phyloP scores from a whole-genome alignment of 176 grass and related monocot species.

The Eremochloa ophiuroides region DNA sequence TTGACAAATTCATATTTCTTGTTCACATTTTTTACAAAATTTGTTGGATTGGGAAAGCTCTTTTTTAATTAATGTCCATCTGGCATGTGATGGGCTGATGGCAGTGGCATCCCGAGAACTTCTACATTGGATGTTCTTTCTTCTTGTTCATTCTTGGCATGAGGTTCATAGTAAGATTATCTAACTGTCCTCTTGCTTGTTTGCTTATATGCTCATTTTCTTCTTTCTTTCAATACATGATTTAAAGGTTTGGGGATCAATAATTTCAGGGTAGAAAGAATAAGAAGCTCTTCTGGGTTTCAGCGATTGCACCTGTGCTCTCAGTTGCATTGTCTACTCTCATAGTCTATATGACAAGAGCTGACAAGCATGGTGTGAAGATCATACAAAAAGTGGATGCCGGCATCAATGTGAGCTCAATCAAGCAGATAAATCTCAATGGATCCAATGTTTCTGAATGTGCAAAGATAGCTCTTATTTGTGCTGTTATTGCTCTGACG shows the following conservation, averaged over 20 bases:
- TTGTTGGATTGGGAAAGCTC: background rate
- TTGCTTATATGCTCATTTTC: background rate
- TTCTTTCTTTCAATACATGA: background rate
- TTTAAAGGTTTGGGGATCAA: background rate
- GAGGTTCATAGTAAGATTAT: conserved; percentile 16
- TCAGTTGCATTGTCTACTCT: conserved; percentile 78
- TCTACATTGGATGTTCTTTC: conserved; percentile 12
- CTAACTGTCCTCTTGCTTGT: background rate
- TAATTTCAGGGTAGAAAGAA: conserved; percentile 72
- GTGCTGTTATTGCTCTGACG: conserved; percentile 19
- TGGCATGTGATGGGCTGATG: background rate
- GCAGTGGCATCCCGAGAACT: conserved; percentile 1
- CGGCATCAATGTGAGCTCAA: conserved; percentile 56
- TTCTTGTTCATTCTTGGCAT: conserved; percentile 1
- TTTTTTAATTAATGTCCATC: background rate
- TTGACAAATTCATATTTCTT: background rate
- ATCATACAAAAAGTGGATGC: conserved; percentile 27
- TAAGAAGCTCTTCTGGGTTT: conserved; percentile 81
- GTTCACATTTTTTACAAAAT: no score
- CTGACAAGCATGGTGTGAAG: conserved; percentile 69
- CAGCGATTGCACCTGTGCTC: conserved; percentile 71
- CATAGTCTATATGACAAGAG: conserved; percentile 80
- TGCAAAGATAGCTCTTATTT: conserved; percentile 58
- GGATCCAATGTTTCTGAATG: conserved; percentile 31
- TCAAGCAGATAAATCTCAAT: conserved; percentile 38